Percentiles rank a stretch among this genome's conserved stretches.
These are phyloP conservation scores for Penicillium sp. DNA, from an alignment of 2,329 filamentous ascomycete genomes.

Conservation along the genomic window DNA sequence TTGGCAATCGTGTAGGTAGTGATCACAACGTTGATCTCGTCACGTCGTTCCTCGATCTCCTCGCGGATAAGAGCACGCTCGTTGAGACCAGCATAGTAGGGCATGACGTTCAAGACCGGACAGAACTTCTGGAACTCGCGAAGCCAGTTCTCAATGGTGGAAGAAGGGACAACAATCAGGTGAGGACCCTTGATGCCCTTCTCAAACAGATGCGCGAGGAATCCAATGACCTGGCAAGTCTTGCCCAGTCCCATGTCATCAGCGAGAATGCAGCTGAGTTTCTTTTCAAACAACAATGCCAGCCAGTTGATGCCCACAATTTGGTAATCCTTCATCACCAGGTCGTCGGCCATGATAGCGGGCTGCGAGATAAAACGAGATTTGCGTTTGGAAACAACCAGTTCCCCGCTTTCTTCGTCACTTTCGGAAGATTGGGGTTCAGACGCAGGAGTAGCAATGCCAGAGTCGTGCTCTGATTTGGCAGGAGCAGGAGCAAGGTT, in stretches of 20 bases:
- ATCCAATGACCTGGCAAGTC: slow-evolving; percentile 93
- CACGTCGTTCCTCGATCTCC: slow-evolving; percentile 62
- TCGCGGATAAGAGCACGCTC: slow-evolving; percentile 69
- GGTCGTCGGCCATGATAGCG: slow-evolving; percentile 69
- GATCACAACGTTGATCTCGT: slow-evolving; percentile 68
- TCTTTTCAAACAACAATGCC: slow-evolving; percentile 73
- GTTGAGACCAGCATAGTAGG: slow-evolving; percentile 69
- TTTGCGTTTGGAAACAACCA: slow-evolving; percentile 36
- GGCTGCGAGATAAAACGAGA: slow-evolving; percentile 65
- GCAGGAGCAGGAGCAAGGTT: slow-evolving; percentile 47
- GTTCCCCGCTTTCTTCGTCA: slow-evolving; percentile 44
- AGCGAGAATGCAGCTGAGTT: slow-evolving; percentile 84
- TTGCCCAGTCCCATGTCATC: slow-evolving; percentile 97
- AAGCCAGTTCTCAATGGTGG: slow-evolving; percentile 94
- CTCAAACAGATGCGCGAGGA: slow-evolving; percentile 79
- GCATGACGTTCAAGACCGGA: slow-evolving; percentile 68
- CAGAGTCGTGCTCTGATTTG: slow-evolving; percentile 58
- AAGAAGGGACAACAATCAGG: slow-evolving; percentile 86
- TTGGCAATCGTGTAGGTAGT: slow-evolving; percentile 71
- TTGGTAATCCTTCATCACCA: slow-evolving; percentile 88
- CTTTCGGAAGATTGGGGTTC: slow-evolving; percentile 27
- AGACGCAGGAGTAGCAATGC: slow-evolving; percentile 63
- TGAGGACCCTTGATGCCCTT: slow-evolving; percentile 68
- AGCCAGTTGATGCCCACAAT: slow-evolving; percentile 95
- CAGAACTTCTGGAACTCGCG: slow-evolving; percentile 87